Base-by-base conservation (phyloP, 2,329 filamentous ascomycete genomes). In the Westerdykella aurantiaca region DNA sequence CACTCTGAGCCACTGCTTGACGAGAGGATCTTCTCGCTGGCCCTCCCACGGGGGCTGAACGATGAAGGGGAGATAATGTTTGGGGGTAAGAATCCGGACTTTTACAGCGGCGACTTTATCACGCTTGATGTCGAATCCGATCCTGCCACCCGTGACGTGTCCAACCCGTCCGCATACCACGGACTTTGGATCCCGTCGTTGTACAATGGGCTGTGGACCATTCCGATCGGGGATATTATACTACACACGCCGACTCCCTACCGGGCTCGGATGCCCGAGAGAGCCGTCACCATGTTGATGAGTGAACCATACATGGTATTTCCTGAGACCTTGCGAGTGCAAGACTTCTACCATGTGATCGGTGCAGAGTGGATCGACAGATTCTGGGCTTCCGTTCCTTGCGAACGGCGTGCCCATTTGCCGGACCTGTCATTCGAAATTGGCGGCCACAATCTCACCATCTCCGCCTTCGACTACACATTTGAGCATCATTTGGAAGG, bases 391-490 rank as follows among this genome's bases (percentile, higher is more conserved):
- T 35, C 14, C n/a, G 18, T 47, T 2, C 42, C 45, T 10, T 47
- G 41, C 31, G 38, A 41, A 4, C 23, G 18, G 2, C 37, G 45
- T 9, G 4, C 37, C 2, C 41, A 31, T 34, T 38, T 47, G 7
- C 45, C 45, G 6, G 34, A 43, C 7, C 38, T 47, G 4, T 41
- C 38, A 9, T 47, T 47, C 34, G 16, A 38, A 7, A 38, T 47
- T 34, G 45, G 37, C 9, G 42, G 34, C 9, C 42, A 38, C 12
- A 25, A 47, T 12, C 18, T 44, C 16, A 44, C 33, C 7, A 31
- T 47, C 17, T 34, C 22, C 34, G 45, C 22, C 6, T 44, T 37
- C 13, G 38, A 47, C n/a, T 47, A 47, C 34, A 34, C 38, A 17
- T 44, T 41, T 34, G 41, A 47, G 38, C 25, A 29, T 29, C 25